These are phyloP conservation scores for Hanseniaspora valbyensis DNA, from an alignment of 805 yeast genomes.

Conservation along the genomic window DNA sequence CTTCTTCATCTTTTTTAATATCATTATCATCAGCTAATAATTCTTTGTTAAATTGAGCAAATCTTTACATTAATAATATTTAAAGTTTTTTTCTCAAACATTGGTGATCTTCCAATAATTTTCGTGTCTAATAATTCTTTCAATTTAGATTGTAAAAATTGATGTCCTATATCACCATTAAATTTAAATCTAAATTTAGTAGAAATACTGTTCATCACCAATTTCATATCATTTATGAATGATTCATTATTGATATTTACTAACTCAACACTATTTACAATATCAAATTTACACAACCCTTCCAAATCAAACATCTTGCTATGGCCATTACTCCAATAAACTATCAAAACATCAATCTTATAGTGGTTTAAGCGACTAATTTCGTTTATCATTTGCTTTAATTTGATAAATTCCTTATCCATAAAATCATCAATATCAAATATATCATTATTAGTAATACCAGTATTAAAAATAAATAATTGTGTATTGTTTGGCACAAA, in stretches of 20 bases:
- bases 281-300: slow-evolving; percentile 21
- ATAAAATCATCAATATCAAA: slow-evolving; percentile 22
- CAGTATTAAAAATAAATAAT: slow-evolving; percentile 32
- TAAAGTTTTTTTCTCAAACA: neutral
- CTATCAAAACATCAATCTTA: slow-evolving; percentile 24
- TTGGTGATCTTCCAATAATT: slow-evolving; percentile 19
- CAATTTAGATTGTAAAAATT: slow-evolving; percentile 19
- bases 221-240: slow-evolving; percentile 26
- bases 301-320: slow-evolving; percentile 19
- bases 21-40: slow-evolving; percentile 17
- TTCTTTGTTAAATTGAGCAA: slow-evolving; percentile 4
- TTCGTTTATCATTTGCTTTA: slow-evolving; percentile 29
- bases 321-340: slow-evolving; percentile 35
- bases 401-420: slow-evolving; percentile 28
- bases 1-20: slow-evolving; percentile 26
- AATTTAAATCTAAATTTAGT: slow-evolving; percentile 22
- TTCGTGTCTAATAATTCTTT: slow-evolving; percentile 4
- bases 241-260: slow-evolving; percentile 25
- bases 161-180: slow-evolving; percentile 28
- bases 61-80: slow-evolving; percentile 11
- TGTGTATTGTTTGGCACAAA: slow-evolving; percentile 25
- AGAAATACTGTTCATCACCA: slow-evolving; percentile 25
- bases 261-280: slow-evolving; percentile 24
- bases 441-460: slow-evolving; percentile 27
- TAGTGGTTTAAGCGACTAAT: slow-evolving; percentile 24